Conservation (phyloP, 2,329 filamentous ascomycete species). For the Cucurbitaria berberidis region DNA sequence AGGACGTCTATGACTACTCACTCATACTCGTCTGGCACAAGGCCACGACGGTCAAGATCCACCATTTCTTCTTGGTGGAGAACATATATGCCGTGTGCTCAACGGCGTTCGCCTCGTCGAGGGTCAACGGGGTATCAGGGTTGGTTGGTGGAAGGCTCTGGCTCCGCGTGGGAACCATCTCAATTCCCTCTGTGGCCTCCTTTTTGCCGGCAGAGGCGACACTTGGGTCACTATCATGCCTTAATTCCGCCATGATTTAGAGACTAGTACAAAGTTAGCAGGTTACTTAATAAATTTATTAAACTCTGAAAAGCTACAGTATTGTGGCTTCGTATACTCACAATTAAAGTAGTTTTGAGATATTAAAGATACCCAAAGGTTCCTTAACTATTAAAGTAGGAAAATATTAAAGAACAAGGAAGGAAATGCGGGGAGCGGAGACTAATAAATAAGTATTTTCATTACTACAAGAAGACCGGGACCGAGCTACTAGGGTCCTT, state of each 20-base stretch:
- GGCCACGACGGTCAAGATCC: constrained; percentile 59
- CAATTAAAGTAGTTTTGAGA: no score
- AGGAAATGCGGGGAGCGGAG: no score
- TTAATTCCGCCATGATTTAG: constrained; percentile 8
- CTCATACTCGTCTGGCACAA: constrained; percentile 59
- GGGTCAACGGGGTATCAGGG: constrained; percentile 5
- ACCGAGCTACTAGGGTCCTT: no score
- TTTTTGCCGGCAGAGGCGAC: constrained; percentile 7
- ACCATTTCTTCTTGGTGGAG: constrained; percentile 60
- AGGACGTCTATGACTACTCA: constrained; percentile 43
- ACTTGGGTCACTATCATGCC: constrained; percentile 11
- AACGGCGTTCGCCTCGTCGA: constrained; percentile 26
- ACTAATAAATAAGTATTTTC: no score
- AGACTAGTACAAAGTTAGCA: background rate
- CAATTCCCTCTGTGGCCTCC: constrained; percentile 1
- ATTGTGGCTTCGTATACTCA: no score
- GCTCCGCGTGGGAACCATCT: constrained; percentile 7
- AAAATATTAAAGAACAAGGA: no score
- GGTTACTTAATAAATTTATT: background rate
- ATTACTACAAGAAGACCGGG: no score
- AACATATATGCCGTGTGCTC: constrained; percentile 53
- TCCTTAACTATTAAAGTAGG: no score
- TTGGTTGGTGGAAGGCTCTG: background rate
- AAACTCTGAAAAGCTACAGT: background rate
- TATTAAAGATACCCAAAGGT: no score